A percentile compares a stretch with the other conserved stretches of the same genome.
Evolutionary conservation across 1,284 basidiomycete species (phyloP).

Genomic region (Pseudozyma pruni): DNA sequence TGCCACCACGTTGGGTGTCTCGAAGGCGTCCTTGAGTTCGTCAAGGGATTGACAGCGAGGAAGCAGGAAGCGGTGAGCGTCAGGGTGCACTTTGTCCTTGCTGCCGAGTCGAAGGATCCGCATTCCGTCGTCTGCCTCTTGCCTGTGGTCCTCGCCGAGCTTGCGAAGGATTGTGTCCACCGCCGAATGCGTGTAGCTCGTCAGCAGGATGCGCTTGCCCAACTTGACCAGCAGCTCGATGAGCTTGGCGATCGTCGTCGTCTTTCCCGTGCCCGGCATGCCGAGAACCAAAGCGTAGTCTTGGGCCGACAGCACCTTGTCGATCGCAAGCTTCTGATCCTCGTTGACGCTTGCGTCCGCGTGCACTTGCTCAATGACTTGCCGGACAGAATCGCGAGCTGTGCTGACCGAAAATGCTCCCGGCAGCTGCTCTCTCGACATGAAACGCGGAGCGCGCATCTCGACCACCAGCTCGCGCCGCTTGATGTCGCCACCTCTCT

Average conservation of each 20-base stretch:
- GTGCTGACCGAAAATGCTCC: background rate
- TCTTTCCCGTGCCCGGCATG: conserved; percentile 99
- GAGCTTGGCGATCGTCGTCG: conserved; percentile 89
- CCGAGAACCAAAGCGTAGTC: conserved; percentile 94
- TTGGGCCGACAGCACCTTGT: conserved; percentile 78
- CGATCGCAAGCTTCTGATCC: conserved; percentile 80
- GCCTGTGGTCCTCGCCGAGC: conserved; percentile 71
- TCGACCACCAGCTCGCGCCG: conserved; percentile 83
- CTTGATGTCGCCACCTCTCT: conserved; percentile 70
- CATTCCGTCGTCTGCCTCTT: conserved; percentile 12
- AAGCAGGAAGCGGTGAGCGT: conserved; percentile 75
- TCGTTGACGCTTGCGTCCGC: conserved; percentile 73
- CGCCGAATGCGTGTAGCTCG: conserved; percentile 95
- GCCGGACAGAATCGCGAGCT: background rate
- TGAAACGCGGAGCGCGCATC: conserved; percentile 77
- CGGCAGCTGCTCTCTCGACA: conserved; percentile 2
- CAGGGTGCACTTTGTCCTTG: conserved; percentile 79
- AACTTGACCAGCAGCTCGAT: conserved; percentile 80
- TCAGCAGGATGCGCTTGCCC: conserved; percentile 87
- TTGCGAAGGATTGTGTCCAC: conserved; percentile 94
- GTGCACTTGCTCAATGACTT: background rate
- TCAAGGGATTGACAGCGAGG: conserved; percentile 71
- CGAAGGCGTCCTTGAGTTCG: conserved; percentile 76
- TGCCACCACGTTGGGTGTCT: conserved; percentile 89
- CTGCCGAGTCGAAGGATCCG: conserved; percentile 86